These are phyloP conservation scores for Russula vinacea DNA, from an alignment of 768 basidiomycete species.

Conservation along the genomic window DNA sequence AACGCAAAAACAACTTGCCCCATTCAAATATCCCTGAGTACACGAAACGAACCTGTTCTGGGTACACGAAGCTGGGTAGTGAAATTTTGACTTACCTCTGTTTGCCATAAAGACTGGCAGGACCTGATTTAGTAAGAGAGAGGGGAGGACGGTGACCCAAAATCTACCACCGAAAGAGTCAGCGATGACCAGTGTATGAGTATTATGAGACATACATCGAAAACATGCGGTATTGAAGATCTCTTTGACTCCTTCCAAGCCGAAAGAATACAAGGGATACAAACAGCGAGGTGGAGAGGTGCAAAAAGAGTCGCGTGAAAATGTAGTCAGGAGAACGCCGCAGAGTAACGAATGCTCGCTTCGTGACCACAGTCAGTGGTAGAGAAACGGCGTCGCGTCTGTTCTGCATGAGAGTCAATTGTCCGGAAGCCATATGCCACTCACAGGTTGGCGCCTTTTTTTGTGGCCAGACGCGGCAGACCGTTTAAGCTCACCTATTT, in stretches of 20 bases:
- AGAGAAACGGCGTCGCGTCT: conserved; percentile 75
- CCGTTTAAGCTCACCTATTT: conserved; percentile 42
- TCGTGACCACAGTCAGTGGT: conserved; percentile 68
- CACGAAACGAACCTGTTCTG: neutral
- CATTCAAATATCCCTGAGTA: conserved; percentile 41
- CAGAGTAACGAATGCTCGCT: conserved; percentile 64
- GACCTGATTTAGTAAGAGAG: conserved; percentile 75
- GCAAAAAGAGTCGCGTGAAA: conserved; percentile 77
- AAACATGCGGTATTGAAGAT: conserved; percentile 79
- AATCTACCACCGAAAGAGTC: conserved; percentile 38
- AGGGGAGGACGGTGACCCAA: conserved; percentile 65
- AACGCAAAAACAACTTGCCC: conserved; percentile 10
- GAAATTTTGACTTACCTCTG: conserved; percentile 40
- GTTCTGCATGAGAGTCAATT: neutral
- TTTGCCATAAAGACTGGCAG: conserved; percentile 82
- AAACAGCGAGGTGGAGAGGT: conserved; percentile 65
- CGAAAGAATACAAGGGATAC: conserved; percentile 79
- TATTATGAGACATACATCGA: conserved; percentile 51
- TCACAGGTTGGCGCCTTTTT: conserved; percentile 10
- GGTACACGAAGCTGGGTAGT: neutral
- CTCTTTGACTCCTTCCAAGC: conserved; percentile 58
- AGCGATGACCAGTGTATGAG: neutral
- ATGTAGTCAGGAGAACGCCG: conserved; percentile 87
- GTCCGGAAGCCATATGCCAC: neutral
- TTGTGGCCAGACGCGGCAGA: conserved; percentile 1